Evolutionary conservation across 176 grass and related monocot genomes (phyloP), one percentile per base, ranked within the genome.

Genomic region (Oryza meyeriana): DNA sequence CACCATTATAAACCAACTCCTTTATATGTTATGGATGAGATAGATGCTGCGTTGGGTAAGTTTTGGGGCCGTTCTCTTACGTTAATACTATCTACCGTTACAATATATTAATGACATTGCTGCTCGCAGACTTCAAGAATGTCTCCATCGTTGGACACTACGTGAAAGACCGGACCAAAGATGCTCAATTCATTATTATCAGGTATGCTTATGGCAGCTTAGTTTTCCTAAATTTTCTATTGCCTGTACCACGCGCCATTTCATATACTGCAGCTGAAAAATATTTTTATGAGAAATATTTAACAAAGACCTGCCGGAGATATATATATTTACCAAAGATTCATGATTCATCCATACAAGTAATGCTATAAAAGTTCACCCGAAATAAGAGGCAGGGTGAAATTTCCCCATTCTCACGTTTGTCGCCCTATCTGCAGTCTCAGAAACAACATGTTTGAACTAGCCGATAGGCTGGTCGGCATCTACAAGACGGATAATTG

Each of bases 401-500:
- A 71, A 61, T 40, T 40, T 61, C 17, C 20, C 52, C 22, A 10
- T 3, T 58, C 52, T 58, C 52, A 58, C 22, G 6, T 10, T 58
- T 22, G 52, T 24, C 22, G 52, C 52, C 6, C 20, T 10, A n/a
- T 58, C 55, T 59, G 55, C 55, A 59, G 55, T 59, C 55, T 59
- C 9, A 93, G 96, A 66, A 98, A 98, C 79, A 95, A 98, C 79
- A 98, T 98, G 96, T 98, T 98, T 75, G 96, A 98, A 75, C 84
- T 98, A 48, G 90, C 96, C 5, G 93, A 98, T 87, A 78, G 90
- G 59, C 85, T 98, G 69, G 93, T 95, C 81, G 96, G 93, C 48
- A 98, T 93, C 83, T 98, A 98, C 80, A 98, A 98, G 87, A 98
- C 96, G 16, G 93, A 98, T 85, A 98, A 98, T 79, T 98, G 96